A percentile compares a stretch with the other conserved stretches of the same genome.
Conservation (phyloP, 768 basidiomycete genomes). For the Rhodotorula diobovata region DNA sequence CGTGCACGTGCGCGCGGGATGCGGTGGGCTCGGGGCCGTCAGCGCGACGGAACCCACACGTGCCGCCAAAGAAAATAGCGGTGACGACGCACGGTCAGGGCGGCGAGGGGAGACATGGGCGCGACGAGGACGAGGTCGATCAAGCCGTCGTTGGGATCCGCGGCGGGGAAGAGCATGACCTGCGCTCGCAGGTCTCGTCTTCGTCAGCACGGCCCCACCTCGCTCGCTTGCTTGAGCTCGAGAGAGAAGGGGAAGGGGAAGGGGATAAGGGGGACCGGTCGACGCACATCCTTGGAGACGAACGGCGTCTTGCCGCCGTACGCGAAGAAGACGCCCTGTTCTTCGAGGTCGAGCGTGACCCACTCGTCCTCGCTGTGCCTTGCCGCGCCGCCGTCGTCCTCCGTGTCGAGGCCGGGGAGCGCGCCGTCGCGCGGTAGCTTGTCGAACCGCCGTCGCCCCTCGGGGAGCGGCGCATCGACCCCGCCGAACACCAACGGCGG, state of each 20-base stretch:
- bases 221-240: no score
- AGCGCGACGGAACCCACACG: no score
- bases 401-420: slow-evolving; percentile 45
- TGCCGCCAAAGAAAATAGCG: no score
- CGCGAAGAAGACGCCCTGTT: slow-evolving; percentile 65
- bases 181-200: slow-evolving; percentile 46
- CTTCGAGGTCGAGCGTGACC: slow-evolving; percentile 3
- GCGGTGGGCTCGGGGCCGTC: no score
- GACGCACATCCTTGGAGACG: slow-evolving; percentile 55
- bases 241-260: no score
- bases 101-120: slow-evolving; percentile 25
- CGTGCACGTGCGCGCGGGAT: no score
- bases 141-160: slow-evolving; percentile 14
- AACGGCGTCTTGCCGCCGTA: slow-evolving; percentile 76
- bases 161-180: slow-evolving; percentile 32
- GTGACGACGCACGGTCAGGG: slow-evolving; percentile 12
- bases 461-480: slow-evolving; percentile 41
- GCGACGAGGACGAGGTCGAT: slow-evolving; percentile 36
- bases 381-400: slow-evolving; percentile 45
- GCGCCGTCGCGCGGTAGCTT: slow-evolving; percentile 63
- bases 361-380: background rate
- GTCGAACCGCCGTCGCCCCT: slow-evolving; percentile 28
- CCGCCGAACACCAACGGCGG: background rate
- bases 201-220: background rate
- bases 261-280: background rate